Evolutionary conservation across 129 eudicot genomes (phyloP).

Genomic region (Oenanthe sinensis): DNA sequence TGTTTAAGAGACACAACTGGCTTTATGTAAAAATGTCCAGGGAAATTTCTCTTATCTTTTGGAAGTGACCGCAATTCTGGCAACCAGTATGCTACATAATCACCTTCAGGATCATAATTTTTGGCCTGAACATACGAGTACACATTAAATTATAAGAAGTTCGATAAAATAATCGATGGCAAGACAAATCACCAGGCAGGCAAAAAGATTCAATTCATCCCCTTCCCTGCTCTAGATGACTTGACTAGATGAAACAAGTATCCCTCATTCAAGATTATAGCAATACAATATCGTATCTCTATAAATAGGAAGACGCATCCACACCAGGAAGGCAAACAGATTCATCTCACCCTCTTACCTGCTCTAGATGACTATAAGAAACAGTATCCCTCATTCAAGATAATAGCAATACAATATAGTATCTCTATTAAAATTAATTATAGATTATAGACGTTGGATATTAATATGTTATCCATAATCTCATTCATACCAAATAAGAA

Average conservation of each 20-base stretch:
- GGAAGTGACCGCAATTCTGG: slow-evolving; percentile 35
- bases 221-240: background rate
- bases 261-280: too few species aligned
- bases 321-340: background rate
- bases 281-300: too few species aligned
- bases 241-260: too few species aligned
- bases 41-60: slow-evolving; percentile 42
- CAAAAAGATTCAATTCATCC: background rate
- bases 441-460: background rate
- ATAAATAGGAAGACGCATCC: too few species aligned
- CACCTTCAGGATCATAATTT: slow-evolving; percentile 59
- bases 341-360: background rate
- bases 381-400: too few species aligned
- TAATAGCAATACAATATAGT: too few species aligned
- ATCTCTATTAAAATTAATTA: background rate
- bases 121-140: slow-evolving; percentile 34
- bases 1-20: slow-evolving; percentile 48
- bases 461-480: background rate
- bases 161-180: background rate
- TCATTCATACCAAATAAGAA: background rate
- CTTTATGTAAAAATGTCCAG: slow-evolving; percentile 42
- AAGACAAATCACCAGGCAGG: background rate
- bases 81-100: slow-evolving; percentile 53
- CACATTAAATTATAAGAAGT: background rate
- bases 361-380: too few species aligned